Evolutionary conservation across 805 yeast genomes (phyloP).

Genomic region (Kazachstania africana): DNA sequence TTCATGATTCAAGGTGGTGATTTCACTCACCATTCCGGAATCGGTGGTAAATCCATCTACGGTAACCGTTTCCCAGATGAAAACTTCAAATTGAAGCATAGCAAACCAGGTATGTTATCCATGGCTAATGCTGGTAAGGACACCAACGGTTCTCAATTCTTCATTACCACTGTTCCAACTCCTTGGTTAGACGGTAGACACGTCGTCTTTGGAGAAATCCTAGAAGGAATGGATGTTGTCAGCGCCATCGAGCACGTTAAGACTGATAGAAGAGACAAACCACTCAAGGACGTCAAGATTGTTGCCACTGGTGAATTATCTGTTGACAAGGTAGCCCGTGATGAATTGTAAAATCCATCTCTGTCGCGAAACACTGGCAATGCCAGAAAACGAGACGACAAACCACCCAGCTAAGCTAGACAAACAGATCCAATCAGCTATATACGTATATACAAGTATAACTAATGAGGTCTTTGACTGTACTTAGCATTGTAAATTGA

Average conservation of each 20-base stretch:
- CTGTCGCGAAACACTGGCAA: no score
- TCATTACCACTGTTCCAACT: slow-evolving; percentile 74
- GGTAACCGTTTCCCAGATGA: slow-evolving; percentile 60
- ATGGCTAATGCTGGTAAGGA: slow-evolving; percentile 75
- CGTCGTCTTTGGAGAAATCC: slow-evolving; percentile 92
- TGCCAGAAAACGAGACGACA: no score
- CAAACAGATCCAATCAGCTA: no score
- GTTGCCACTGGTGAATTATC: slow-evolving; percentile 52
- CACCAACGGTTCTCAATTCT: slow-evolving; percentile 90
- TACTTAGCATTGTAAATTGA: no score
- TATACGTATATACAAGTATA: no score
- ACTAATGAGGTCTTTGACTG: no score
- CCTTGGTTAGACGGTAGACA: slow-evolving; percentile 90
- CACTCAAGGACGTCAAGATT: slow-evolving; percentile 53
- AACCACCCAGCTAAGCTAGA: no score
- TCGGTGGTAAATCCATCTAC: slow-evolving; percentile 66
- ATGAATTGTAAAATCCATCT: slow-evolving; percentile 4
- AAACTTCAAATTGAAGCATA: slow-evolving; percentile 56
- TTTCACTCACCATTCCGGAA: slow-evolving; percentile 56
- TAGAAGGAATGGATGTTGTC: slow-evolving; percentile 80
- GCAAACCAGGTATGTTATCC: slow-evolving; percentile 55
- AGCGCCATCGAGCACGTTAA: slow-evolving; percentile 59
- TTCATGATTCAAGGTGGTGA: slow-evolving; percentile 57
- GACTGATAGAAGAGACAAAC: slow-evolving; percentile 63
- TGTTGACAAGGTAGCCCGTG: background rate